These are phyloP conservation scores for Syzygium oleosum DNA, from an alignment of 345 rosid species.

Conservation along the genomic window DNA sequence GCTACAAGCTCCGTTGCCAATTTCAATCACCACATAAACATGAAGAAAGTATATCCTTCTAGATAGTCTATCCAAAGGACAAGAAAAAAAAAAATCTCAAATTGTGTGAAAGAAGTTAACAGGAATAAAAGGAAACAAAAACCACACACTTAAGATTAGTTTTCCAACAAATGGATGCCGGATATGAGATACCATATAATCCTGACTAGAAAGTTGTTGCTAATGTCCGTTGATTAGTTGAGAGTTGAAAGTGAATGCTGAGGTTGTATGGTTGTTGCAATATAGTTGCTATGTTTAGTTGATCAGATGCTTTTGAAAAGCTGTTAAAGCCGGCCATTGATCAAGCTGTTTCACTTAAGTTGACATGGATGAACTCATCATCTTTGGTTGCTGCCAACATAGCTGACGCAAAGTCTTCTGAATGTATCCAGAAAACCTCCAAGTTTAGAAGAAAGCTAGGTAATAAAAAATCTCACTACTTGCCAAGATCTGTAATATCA, in stretches of 20 bases:
- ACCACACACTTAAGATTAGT: constrained; percentile 9
- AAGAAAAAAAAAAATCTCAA: background rate
- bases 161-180: constrained; percentile 29
- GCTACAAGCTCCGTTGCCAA: background rate
- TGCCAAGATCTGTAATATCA: background rate
- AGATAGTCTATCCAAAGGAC: background rate
- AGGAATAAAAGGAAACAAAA: constrained; percentile 10
- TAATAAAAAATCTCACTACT: constrained; percentile 8
- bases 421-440: constrained; percentile 91
- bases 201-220: constrained; percentile 80
- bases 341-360: constrained; percentile 93
- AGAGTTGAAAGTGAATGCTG: constrained; percentile 80
- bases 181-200: constrained; percentile 61
- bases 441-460: constrained; percentile 47
- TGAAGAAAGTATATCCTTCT: background rate
- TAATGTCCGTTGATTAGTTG: constrained; percentile 99
- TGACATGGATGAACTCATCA: constrained; percentile 75
- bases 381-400: constrained; percentile 98
- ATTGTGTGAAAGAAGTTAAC: background rate
- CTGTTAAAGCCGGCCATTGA: constrained; percentile 90
- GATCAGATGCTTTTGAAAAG: constrained; percentile 93
- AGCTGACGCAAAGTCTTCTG: constrained; percentile 93
- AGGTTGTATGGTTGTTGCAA: constrained; percentile 74
- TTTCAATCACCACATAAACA: background rate
- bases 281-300: constrained; percentile 85